Percentiles rank a stretch among this genome's conserved stretches.
phyloP scores from a whole-genome alignment of 2,329 filamentous ascomycete genomes.

The Colletotrichum sp. region DNA sequence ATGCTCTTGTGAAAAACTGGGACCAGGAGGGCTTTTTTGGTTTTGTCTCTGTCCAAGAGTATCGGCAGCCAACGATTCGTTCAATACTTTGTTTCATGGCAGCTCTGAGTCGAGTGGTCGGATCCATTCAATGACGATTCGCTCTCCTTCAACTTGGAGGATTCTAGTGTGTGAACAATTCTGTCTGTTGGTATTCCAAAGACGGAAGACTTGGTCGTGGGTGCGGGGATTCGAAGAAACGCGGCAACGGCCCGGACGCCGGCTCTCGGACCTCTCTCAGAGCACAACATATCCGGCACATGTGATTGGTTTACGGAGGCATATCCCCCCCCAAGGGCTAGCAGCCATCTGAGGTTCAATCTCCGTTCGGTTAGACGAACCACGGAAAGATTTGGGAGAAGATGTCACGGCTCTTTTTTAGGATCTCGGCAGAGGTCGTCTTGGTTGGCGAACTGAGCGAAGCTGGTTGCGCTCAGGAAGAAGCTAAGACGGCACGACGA shows the following conservation, averaged over 20 bases:
- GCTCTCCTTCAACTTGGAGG: not conserved
- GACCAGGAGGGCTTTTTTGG: not conserved
- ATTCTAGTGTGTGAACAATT: not conserved
- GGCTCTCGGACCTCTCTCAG: not conserved
- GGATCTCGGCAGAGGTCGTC: not conserved
- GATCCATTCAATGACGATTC: not conserved
- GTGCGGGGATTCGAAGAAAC: not conserved
- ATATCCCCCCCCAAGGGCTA: not conserved
- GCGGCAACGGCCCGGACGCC: not conserved
- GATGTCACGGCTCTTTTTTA: not conserved
- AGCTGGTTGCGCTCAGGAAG: not conserved
- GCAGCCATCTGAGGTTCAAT: not conserved
- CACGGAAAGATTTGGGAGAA: not conserved
- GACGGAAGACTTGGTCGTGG: not conserved
- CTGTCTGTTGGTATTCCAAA: not conserved
- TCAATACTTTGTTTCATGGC: not conserved
- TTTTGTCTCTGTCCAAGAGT: not conserved
- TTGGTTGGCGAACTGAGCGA: not conserved
- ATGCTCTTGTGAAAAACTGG: not conserved
- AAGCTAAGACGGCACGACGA: not conserved
- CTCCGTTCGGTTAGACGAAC: not conserved
- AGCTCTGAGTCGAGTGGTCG: not conserved
- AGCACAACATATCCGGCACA: not conserved
- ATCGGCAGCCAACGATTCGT: not conserved
- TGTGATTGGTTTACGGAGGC: not conserved